phyloP scores from a whole-genome alignment of 495 filamentous ascomycete genomes.

The Neurospora terricola region DNA sequence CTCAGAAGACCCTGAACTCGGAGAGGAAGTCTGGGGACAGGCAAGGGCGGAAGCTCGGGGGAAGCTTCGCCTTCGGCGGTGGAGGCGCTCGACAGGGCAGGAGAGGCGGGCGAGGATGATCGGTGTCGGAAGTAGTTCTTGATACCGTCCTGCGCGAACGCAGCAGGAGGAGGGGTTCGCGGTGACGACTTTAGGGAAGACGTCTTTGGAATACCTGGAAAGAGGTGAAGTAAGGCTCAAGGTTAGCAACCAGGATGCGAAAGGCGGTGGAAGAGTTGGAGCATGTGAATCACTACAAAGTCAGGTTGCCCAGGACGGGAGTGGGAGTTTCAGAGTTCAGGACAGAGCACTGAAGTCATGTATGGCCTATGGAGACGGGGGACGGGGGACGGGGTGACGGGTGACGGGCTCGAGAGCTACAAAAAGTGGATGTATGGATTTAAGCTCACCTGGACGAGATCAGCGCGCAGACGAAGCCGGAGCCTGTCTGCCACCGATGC shows the following conservation, averaged over 20 bases:
- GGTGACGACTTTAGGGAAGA: slow-evolving; percentile 37
- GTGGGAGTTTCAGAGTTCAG: background rate
- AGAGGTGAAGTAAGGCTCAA: background rate
- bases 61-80: slow-evolving; percentile 44
- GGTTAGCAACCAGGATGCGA: slow-evolving; percentile 5
- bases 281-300: slow-evolving; percentile 1
- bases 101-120: slow-evolving; percentile 24
- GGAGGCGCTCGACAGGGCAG: slow-evolving; percentile 41
- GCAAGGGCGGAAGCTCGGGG: slow-evolving; percentile 43
- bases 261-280: background rate
- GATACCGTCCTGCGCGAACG: slow-evolving; percentile 39
- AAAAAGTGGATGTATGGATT: slow-evolving; percentile 1
- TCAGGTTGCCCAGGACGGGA: background rate
- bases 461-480: slow-evolving; percentile 43
- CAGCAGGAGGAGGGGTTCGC: slow-evolving; percentile 44
- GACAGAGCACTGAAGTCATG: background rate
- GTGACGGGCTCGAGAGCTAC: background rate
- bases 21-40: slow-evolving; percentile 36
- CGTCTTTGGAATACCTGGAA: slow-evolving; percentile 31
- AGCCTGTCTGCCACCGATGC: slow-evolving; percentile 44
- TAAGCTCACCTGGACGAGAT: slow-evolving; percentile 39
- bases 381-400: background rate
- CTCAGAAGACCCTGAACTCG: slow-evolving; percentile 37
- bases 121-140: slow-evolving; percentile 12
- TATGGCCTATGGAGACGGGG: background rate